Base-by-base conservation (phyloP, 2,329 filamentous ascomycete species). In the Microcyclospora pomicola region DNA sequence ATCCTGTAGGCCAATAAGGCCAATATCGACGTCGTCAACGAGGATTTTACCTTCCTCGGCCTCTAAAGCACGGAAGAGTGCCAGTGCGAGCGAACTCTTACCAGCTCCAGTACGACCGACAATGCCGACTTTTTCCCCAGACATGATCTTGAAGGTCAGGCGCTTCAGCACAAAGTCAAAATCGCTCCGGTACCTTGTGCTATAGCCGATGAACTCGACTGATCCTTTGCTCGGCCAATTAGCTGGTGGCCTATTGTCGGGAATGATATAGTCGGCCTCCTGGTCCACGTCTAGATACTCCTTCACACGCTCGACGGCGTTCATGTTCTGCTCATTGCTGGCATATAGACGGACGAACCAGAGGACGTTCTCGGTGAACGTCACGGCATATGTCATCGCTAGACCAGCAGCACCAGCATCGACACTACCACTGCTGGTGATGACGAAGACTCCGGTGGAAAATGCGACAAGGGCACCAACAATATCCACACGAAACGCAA, bases 291-390 rank as follows among this genome's bases (percentile, higher is more conserved):
- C 85, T 28, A 96, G 73, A 55, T 96, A 98, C 58, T 98, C 91
- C 65, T 94, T 92, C 55, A 98, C 80, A 54, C 91, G 83, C 63
- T 98, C 91, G 35, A 96, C 87, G 2, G 88, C 88, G 63, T 98
- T 98, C 91, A 98, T 96, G 63, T 95, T 96, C 62, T 98, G 91
- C 63, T 98, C 91, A 53, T 96, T 95, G 55, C 83, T 77, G 0
- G 87, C 81, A 59, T 98, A 98, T 11, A 95, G 71, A 34, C 91
- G 80, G 24, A 98, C 87, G 39, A 96, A 77, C 91, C 91, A 98
- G 13, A 98, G 66, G 6, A 98, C 82, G 48, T 94, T 96, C 59
- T 98, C 91, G 0, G 87, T 93, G 54, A 98, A 98, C 1, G 84
- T 88, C 49, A 98, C 84, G 12, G 91, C 91, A 54, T 98, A 98